Percentiles rank a stretch among this genome's conserved stretches.
Evolutionary conservation across 805 yeast genomes (phyloP).

Genomic region (Hagleromyces aurorensis): DNA sequence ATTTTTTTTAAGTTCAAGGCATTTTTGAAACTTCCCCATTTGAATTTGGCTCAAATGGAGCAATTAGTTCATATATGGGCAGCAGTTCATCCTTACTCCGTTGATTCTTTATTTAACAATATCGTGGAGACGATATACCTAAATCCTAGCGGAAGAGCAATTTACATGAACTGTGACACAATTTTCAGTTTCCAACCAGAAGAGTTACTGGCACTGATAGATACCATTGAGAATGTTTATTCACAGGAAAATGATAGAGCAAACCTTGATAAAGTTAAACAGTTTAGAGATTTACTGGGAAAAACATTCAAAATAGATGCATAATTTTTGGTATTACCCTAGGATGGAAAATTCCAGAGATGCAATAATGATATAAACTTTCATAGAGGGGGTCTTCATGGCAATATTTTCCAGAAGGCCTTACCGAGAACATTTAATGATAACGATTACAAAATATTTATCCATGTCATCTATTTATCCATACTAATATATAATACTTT

Average conservation of each 20-base stretch:
- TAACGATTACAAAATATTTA: no score
- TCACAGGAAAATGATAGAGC: constrained; percentile 9
- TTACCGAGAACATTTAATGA: no score
- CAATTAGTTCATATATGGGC: constrained; percentile 22
- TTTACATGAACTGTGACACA: constrained; percentile 15
- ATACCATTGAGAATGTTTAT: constrained; percentile 11
- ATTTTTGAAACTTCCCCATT: constrained; percentile 17
- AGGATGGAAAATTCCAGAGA: no score
- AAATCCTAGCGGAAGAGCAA: constrained; percentile 13
- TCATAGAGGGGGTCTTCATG: no score
- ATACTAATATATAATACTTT: no score
- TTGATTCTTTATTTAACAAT: constrained; percentile 26
- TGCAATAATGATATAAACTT: no score
- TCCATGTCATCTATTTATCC: no score
- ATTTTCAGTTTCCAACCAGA: constrained; percentile 13
- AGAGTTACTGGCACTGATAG: constrained; percentile 9
- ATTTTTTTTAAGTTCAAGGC: constrained; percentile 24
- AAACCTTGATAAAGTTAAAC: constrained; percentile 12
- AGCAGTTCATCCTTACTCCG: constrained; percentile 10
- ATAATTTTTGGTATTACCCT: no score
- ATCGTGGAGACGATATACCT: constrained; percentile 26
- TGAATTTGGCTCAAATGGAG: constrained; percentile 13
- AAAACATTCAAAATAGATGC: no score
- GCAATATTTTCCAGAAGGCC: no score
- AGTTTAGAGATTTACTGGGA: no score